Base-by-base conservation (phyloP, 192 early-diverging fungal genomes). In the Neocallimastix lanati region DNA sequence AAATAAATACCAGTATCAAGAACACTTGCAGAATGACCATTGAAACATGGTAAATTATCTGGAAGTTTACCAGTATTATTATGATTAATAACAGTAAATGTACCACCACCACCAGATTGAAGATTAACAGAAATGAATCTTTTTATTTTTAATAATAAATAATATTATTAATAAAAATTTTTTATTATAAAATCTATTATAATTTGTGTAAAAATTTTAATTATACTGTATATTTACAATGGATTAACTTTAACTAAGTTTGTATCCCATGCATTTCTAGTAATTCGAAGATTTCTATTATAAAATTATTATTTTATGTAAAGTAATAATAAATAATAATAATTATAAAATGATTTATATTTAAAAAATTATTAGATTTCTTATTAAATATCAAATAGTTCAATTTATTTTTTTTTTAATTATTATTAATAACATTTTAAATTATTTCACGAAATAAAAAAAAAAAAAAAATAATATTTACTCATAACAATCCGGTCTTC, bases 191-290 rank as follows among this genome's bases (percentile, higher is more conserved):
- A 94, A 82, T 87, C 80, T 88, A 89, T 83, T 33, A 28, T 67
- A 33, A 33, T 33, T 33, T 3, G 3, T 33, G 30, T 33, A 33
- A 33, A 6, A 33, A 33, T 6, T 6, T 33, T 33, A 33, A 33
- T 33, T 33, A 6, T 33, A 33, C 30, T 6, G 11, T 0, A 30
- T 29, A 25, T n/a, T 84, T 86, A 88, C 83, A 95, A 92, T 79
- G 95, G 93, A 91, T 99, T 99, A 80, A 92, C 93, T 78, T 94
- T 91, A 82, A 98, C 93, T 81, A 96, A 88, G 88, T 99, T 98
- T 82, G 95, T 99, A 85, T 99, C 98, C 96, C 96, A 98, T 15
- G 98, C 96, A 80, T 88, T 93, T 77, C 90, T 87, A 28, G 94
- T 67, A n/a, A 67, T 67, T n/a, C 50, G 50, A 67, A 67, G 50